Conservation (phyloP, 768 basidiomycete species). For the Roridomyces roridus region DNA sequence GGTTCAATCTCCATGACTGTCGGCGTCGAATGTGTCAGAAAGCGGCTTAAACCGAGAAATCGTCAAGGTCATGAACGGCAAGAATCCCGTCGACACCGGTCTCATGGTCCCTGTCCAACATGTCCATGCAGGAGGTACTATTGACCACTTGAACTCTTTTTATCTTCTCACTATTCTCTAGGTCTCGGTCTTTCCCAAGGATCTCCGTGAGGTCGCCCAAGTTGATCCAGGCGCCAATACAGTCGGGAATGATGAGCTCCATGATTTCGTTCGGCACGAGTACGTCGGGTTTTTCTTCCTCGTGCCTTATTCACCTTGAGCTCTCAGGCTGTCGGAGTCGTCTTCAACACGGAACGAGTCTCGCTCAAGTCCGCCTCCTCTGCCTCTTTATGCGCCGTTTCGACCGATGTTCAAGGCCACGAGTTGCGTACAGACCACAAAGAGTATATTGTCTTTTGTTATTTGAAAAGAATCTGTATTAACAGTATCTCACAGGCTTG, state of each 20-base stretch:
- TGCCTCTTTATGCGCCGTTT: constrained; percentile 92
- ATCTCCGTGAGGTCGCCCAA: constrained; percentile 96
- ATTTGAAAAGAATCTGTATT: too few species aligned
- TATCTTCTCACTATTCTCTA: constrained; percentile 34
- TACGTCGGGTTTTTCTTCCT: constrained; percentile 46
- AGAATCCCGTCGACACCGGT: constrained; percentile 95
- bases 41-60: constrained; percentile 95
- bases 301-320: constrained; percentile 45
- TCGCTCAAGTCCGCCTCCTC: constrained; percentile 85
- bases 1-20: constrained; percentile 83
- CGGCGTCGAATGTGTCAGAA: constrained; percentile 87
- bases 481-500: constrained; percentile 56
- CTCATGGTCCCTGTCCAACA: constrained; percentile 96
- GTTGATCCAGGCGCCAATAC: constrained; percentile 91
- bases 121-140: constrained; percentile 92
- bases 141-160: constrained; percentile 3
- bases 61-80: constrained; percentile 98
- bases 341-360: constrained; percentile 96
- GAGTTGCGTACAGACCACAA: constrained; percentile 86
- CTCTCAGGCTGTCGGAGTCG: constrained; percentile 92
- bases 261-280: constrained; percentile 97
- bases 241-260: constrained; percentile 93
- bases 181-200: constrained; percentile 98
- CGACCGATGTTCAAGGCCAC: constrained; percentile 87
- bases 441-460: constrained; percentile 49